Conservation (phyloP, 352 stramenopile genomes). For the Globisporangium camurandrum region DNA sequence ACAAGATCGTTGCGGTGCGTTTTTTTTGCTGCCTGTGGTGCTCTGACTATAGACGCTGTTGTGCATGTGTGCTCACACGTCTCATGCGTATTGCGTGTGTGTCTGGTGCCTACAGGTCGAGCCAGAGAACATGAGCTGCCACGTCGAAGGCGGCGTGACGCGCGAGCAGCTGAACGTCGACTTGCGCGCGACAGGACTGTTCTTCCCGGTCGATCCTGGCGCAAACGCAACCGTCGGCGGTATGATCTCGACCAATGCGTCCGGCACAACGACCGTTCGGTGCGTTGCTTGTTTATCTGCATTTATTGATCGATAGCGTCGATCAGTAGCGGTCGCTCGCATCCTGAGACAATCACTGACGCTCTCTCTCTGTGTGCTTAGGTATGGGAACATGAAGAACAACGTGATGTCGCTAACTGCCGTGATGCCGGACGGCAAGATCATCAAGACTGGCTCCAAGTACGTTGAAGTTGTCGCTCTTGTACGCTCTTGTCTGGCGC, state of each 20-base stretch:
- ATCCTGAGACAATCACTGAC: neutral
- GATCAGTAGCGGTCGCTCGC: neutral
- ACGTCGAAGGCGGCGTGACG: constrained; percentile 92
- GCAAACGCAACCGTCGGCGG: constrained; percentile 94
- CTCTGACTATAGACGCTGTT: neutral
- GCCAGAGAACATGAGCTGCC: constrained; percentile 85
- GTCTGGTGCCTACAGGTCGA: constrained; percentile 45
- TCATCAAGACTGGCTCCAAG: constrained; percentile 88
- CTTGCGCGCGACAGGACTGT: constrained; percentile 83
- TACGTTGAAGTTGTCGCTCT: constrained; percentile 11
- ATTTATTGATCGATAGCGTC: neutral
- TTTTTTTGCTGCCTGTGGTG: neutral
- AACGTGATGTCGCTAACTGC: constrained; percentile 92
- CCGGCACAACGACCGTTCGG: constrained; percentile 84
- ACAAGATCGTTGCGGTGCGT: constrained; percentile 49
- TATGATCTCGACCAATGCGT: constrained; percentile 92
- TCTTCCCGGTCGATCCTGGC: constrained; percentile 96
- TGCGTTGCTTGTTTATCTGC: constrained; percentile 6
- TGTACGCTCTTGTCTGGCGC: neutral
- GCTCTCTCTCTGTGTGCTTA: constrained; percentile 7
- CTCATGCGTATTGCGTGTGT: no score
- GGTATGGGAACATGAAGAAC: constrained; percentile 96
- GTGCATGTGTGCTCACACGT: neutral
- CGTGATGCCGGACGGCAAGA: constrained; percentile 86
- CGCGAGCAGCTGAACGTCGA: constrained; percentile 88